These are phyloP conservation scores for Neonectria faginata DNA, from an alignment of 2,329 filamentous ascomycete genomes.

Conservation along the genomic window DNA sequence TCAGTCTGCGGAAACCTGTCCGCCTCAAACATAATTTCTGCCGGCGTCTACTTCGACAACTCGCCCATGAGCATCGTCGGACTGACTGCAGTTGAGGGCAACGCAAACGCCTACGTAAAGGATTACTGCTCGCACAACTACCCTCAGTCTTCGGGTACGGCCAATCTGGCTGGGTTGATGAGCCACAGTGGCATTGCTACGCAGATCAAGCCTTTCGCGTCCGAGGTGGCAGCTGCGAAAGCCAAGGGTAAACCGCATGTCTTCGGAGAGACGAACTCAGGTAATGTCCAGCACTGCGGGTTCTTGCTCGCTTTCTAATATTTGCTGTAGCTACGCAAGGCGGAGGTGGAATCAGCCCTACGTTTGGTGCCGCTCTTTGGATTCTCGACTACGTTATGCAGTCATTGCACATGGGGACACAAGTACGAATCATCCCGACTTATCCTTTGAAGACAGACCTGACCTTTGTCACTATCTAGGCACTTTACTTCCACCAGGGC, in stretches of 20 bases:
- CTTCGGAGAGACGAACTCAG: conserved; percentile 60
- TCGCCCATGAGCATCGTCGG: conserved; percentile 51
- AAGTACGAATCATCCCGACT: conserved; percentile 14
- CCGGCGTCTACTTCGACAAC: conserved; percentile 51
- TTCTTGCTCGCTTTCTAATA: background rate
- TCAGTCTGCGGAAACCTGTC: conserved; percentile 47
- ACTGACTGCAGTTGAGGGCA: conserved; percentile 52
- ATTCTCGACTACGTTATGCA: conserved; percentile 56
- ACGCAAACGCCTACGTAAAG: conserved; percentile 52
- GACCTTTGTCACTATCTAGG: conserved; percentile 9
- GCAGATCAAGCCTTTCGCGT: conserved; percentile 52
- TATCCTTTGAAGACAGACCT: background rate
- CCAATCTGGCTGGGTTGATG: conserved; percentile 54
- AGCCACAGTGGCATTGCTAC: conserved; percentile 54
- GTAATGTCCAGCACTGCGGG: background rate
- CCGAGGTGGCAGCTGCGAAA: conserved; percentile 53
- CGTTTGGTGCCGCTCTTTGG: conserved; percentile 56
- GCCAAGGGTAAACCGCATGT: conserved; percentile 53
- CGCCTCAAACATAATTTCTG: conserved; percentile 45
- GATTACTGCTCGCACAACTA: conserved; percentile 61
- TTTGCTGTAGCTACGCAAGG: conserved; percentile 49
- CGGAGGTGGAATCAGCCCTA: conserved; percentile 54
- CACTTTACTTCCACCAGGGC: conserved; percentile 62
- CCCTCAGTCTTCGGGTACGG: conserved; percentile 51
- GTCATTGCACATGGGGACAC: conserved; percentile 43